Evolutionary conservation across 2,329 filamentous ascomycete species (phyloP), one percentile per base, ranked within the genome.

Genomic region (Trichoderma asperellum): DNA sequence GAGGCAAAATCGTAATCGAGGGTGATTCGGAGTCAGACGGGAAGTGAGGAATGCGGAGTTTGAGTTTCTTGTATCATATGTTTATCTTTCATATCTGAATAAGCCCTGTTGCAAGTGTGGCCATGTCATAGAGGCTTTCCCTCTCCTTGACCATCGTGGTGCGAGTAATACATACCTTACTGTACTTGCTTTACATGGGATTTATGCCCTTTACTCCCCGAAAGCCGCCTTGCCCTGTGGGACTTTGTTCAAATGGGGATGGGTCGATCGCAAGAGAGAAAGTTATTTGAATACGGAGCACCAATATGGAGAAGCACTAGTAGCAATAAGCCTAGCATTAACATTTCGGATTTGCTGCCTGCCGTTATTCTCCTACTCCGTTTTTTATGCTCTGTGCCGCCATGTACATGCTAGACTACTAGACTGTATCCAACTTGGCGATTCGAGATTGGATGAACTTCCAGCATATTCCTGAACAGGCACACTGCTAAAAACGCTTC

Each of bases 21-120:
- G 52, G 52, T 14, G 27, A 32, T 32, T 56, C 16, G 52, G 52
- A 21, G 58, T 61, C 40, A 61, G 59, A 61, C 59, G 59, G 59
- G 43, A 49, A 14, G 18, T n/a, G 18, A 49, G 40, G 24, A 32
- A 34, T 61, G 59, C 59, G 59, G 59, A 61, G 52, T 56, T 56
- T 56, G 6, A 32, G 14, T 32, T 56, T 56, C 16, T 29, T 5
- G 24, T 18, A 56, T 56, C 14, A 56, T 56, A 32, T 56, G 52
- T 56, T 56, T 18, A 56, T 56, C 16, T 56, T 32, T 56, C 16
- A 32, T 55, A 47, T 49, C 47, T 49, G 47, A 49, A 49, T 49
- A 11, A 49, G 40, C 37, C 37, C 27, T 12, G 58, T 37, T 37
- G 43, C 47, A 53, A 53, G 34, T 5, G 60, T 63, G 60, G 60